These are phyloP conservation scores for Microdochium trichocladiopsis DNA, from an alignment of 2,329 filamentous ascomycete species.

Conservation along the genomic window DNA sequence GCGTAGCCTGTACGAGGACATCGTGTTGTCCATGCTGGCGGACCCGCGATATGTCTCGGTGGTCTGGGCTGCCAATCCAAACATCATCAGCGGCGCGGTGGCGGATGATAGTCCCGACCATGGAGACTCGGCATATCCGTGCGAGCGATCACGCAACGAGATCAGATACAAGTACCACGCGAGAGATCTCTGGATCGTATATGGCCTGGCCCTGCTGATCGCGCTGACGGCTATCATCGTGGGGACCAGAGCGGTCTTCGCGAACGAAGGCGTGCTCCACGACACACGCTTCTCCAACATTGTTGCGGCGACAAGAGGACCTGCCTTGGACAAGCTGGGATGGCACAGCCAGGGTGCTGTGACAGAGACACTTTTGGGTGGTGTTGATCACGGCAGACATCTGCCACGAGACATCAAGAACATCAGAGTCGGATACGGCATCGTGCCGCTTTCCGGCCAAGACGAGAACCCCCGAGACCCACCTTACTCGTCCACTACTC, in stretches of 20 bases:
- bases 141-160: slow-evolving; percentile 19
- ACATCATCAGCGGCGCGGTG: slow-evolving; percentile 15
- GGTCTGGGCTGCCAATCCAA: slow-evolving; percentile 23
- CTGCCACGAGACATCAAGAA: slow-evolving; percentile 12
- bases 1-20: slow-evolving; percentile 26
- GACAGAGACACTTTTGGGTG: slow-evolving; percentile 1
- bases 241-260: slow-evolving; percentile 24
- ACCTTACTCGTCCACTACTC: slow-evolving; percentile 7
- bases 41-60: slow-evolving; percentile 26
- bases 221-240: slow-evolving; percentile 18
- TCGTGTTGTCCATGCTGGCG: slow-evolving; percentile 26
- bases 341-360: slow-evolving; percentile 4
- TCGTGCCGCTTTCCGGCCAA: slow-evolving; percentile 5
- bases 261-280: slow-evolving; percentile 26
- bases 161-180: slow-evolving; percentile 25
- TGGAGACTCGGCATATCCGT: slow-evolving; percentile 16
- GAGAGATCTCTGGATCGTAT: slow-evolving; percentile 27
- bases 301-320: slow-evolving; percentile 32
- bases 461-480: not conserved
- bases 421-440: slow-evolving; percentile 16
- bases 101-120: not conserved
- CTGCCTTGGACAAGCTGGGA: slow-evolving; percentile 27
- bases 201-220: slow-evolving; percentile 21
- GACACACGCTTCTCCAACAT: slow-evolving; percentile 31
- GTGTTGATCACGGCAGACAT: slow-evolving; percentile 9